Base-by-base conservation (phyloP, 2,329 filamentous ascomycete species). In the Exophiala aquamarina region DNA sequence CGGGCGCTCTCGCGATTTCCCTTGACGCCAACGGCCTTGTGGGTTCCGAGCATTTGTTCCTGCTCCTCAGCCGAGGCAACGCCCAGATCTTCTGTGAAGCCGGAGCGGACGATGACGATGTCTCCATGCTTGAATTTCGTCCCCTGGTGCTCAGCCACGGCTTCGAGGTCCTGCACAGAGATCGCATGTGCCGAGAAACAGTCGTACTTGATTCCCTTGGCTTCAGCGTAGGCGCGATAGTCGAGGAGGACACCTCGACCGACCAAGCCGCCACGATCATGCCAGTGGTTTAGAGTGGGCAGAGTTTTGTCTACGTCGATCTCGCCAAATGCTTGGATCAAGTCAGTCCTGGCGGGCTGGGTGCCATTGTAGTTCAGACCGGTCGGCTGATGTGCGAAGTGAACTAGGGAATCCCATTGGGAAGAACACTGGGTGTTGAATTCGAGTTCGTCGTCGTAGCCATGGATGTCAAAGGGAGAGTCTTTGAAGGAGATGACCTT, bases 91-190 rank as follows among this genome's bases (percentile, higher is more conserved):
- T 84, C 76, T 7, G 82, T 79, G 56, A 77, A 80, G 0, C 85
- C 84, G 1, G 78, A 82, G 11, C 84, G 75, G 13, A 89, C 62
- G 40, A 88, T 71, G 11, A 89, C 70, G 46, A 89, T 78, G 52
- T 88, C 84, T 5, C 84, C 85, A 2, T 74, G 64, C 47, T 71
- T 72, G 56, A 81, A 74, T 50, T 78, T 72, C 36, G 76, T 77
- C 17, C 77, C 77, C 51, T 79, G 72, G 1, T 71, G 63, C 3
- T 68, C 66, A 0, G 79, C 76, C 0, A 72, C 75, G 58, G 87
- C 82, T 50, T 84, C 77, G 23, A 87, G 70, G 0, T 78, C 77
- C 55, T 86, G 79, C 1, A 75, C 60, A 0, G 74, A 64, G 44
- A 83, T 79, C 2, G 66, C 57, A 14, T 66, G 64, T 1, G 66